These are phyloP conservation scores for Penicillium sp. DNA, from an alignment of 2,329 filamentous ascomycete genomes.

Conservation along the genomic window DNA sequence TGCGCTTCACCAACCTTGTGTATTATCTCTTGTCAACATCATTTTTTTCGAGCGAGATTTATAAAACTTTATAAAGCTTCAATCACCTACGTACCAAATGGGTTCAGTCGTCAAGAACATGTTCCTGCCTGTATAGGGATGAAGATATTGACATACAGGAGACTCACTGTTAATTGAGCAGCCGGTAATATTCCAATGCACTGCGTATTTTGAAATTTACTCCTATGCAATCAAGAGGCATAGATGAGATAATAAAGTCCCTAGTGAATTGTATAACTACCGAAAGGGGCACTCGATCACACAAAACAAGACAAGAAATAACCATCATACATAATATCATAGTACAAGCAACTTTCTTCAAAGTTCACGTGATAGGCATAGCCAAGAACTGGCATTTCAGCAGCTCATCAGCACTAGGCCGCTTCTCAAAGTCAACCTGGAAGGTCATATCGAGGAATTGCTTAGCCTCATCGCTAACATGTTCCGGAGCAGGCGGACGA, in stretches of 20 bases:
- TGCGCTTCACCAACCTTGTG: slow-evolving; percentile 21
- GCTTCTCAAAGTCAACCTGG: slow-evolving; percentile 88
- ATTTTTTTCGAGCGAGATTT: slow-evolving; percentile 13
- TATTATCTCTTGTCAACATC: slow-evolving; percentile 20
- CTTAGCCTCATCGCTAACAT: slow-evolving; percentile 77
- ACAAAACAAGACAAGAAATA: slow-evolving; percentile 1
- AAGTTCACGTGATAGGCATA: slow-evolving; percentile 55
- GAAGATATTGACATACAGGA: no score
- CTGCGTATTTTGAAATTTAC: neutral
- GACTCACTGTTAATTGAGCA: no score
- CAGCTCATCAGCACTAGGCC: slow-evolving; percentile 87
- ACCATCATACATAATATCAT: slow-evolving; percentile 17
- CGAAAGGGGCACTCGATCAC: neutral
- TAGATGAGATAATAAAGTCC: neutral
- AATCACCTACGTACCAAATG: neutral
- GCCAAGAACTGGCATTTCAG: slow-evolving; percentile 77
- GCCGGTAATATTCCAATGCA: no score
- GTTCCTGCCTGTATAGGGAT: neutral
- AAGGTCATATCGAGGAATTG: slow-evolving; percentile 85
- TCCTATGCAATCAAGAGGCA: neutral
- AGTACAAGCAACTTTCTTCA: slow-evolving; percentile 6
- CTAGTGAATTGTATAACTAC: neutral
- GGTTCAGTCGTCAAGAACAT: neutral
- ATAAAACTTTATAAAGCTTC: neutral
- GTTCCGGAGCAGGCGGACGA: slow-evolving; percentile 80